These are phyloP conservation scores for Raphanus raphanistrum DNA, from an alignment of 345 rosid species.

Conservation along the genomic window DNA sequence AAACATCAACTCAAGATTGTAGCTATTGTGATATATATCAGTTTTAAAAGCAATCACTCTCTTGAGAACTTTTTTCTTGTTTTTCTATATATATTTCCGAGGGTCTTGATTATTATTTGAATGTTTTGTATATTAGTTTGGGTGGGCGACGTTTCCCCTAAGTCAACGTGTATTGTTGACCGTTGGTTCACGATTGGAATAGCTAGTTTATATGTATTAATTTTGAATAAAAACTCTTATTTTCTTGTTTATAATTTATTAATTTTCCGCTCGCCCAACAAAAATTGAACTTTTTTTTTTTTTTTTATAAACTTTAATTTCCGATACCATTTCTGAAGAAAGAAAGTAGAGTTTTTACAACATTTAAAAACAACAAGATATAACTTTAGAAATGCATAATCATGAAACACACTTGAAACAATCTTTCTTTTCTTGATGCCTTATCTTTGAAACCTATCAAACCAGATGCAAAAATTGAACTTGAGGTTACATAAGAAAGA, in stretches of 20 bases:
- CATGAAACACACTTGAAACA: too few species aligned
- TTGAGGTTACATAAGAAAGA: neutral
- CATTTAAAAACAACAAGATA: too few species aligned
- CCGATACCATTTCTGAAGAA: too few species aligned
- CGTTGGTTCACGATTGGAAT: constrained; percentile 32
- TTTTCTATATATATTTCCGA: neutral
- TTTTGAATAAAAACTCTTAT: neutral
- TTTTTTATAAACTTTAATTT: too few species aligned
- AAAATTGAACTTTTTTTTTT: neutral
- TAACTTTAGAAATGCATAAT: too few species aligned
- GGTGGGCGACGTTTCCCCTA: constrained; percentile 31
- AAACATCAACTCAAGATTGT: constrained; percentile 29
- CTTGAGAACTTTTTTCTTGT: neutral
- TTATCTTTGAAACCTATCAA: too few species aligned
- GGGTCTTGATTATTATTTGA: neutral
- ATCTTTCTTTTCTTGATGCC: too few species aligned
- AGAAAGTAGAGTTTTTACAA: too few species aligned
- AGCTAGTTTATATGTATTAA: constrained; percentile 25
- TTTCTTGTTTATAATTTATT: too few species aligned
- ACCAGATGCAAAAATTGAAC: neutral
- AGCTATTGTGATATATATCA: constrained; percentile 24
- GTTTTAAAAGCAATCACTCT: constrained; percentile 16
- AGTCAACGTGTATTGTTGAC: constrained; percentile 36
- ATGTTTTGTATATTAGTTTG: constrained; percentile 15
- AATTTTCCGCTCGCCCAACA: neutral